phyloP scores from a whole-genome alignment of 176 grass and related monocot species.

The Lolium multiflorum region DNA sequence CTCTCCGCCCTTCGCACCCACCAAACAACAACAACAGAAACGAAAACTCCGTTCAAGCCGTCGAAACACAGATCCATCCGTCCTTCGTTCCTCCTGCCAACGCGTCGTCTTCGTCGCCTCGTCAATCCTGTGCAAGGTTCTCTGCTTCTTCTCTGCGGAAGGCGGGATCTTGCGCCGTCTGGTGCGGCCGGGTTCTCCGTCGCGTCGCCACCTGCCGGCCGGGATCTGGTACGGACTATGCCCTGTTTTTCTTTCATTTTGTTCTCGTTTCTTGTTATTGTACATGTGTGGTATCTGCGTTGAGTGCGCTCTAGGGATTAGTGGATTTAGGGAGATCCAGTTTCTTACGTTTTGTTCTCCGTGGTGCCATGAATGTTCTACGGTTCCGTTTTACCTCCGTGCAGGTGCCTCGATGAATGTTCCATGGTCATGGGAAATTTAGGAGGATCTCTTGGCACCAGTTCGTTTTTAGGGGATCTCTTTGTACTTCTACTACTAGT shows the following conservation, averaged over 20 bases:
- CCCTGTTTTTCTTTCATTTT: background rate
- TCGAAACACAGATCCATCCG: background rate
- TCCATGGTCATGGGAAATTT: background rate
- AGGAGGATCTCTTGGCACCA: too few relatives aligned
- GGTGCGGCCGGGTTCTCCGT: background rate
- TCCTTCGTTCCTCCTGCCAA: background rate
- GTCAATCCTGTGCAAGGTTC: background rate
- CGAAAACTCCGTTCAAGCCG: background rate
- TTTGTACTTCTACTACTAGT: background rate
- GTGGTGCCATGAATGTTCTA: too few relatives aligned
- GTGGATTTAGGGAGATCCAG: background rate
- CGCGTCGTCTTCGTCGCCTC: background rate
- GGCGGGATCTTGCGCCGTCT: background rate
- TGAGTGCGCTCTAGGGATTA: background rate
- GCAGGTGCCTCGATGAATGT: too few relatives aligned
- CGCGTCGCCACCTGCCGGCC: background rate
- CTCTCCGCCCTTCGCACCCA: background rate
- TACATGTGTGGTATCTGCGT: background rate
- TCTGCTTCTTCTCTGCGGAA: background rate
- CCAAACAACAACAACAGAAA: background rate
- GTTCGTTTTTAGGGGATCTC: too few relatives aligned
- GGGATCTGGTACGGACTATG: constrained; percentile 4
- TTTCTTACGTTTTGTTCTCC: background rate
- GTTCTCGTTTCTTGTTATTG: background rate
- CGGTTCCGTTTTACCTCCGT: too few relatives aligned